These are phyloP conservation scores for Boletus reticulatus DNA, from an alignment of 768 basidiomycete genomes.

Conservation along the genomic window DNA sequence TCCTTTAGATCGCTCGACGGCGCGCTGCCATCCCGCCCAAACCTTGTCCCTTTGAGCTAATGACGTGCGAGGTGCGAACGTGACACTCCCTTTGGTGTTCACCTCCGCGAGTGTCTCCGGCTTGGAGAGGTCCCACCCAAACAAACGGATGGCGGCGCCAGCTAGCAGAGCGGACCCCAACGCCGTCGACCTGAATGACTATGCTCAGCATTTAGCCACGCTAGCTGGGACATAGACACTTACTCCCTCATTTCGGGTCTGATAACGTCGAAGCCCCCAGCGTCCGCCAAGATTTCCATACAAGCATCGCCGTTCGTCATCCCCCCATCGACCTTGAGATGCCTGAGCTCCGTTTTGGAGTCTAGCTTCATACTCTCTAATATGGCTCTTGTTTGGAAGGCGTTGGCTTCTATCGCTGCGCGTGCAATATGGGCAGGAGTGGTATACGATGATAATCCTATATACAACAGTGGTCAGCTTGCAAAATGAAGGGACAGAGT, in stretches of 20 bases:
- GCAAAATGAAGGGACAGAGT: conserved; percentile 1
- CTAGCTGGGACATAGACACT: conserved; percentile 28
- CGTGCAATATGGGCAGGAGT: conserved; percentile 91
- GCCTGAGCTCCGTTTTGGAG: conserved; percentile 72
- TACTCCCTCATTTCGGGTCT: conserved; percentile 97
- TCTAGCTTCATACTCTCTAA: conserved; percentile 95
- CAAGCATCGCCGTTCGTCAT: conserved; percentile 94
- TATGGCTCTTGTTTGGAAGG: conserved; percentile 93
- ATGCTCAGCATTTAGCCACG: not conserved
- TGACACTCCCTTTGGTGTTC: conserved; percentile 77
- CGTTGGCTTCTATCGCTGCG: conserved; percentile 94
- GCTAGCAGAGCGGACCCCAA: conserved; percentile 94
- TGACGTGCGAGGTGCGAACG: conserved; percentile 59
- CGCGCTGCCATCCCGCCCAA: conserved; percentile 85
- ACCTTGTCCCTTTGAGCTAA: conserved; percentile 57
- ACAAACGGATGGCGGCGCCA: conserved; percentile 80
- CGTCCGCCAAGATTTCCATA: conserved; percentile 83
- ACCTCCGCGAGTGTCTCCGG: conserved; percentile 84
- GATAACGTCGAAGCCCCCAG: conserved; percentile 89
- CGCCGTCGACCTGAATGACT: conserved; percentile 73
- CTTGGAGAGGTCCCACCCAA: conserved; percentile 86
- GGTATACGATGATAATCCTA: conserved; percentile 82
- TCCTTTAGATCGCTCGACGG: conserved; percentile 76
- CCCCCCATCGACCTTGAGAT: conserved; percentile 96
- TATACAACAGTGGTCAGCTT: not conserved